These are phyloP conservation scores for Bondarzewia mesenterica DNA, from an alignment of 1,284 basidiomycete species.

Conservation along the genomic window DNA sequence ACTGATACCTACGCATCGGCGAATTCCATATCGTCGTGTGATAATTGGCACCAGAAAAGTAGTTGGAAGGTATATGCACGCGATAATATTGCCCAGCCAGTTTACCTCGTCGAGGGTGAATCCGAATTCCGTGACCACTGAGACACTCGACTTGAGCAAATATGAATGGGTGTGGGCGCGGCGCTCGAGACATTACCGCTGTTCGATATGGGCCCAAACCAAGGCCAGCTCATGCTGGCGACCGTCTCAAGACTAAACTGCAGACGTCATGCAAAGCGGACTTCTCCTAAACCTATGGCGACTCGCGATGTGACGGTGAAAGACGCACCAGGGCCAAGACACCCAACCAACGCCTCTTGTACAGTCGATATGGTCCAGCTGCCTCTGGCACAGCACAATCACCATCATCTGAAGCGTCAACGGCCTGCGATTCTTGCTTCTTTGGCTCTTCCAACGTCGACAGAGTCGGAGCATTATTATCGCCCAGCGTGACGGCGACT, in stretches of 20 bases:
- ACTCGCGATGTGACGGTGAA: neutral
- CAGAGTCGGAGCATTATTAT: too few relatives aligned
- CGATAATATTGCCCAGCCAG: slow-evolving; percentile 67
- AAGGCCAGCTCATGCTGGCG: slow-evolving; percentile 56
- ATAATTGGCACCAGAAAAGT: slow-evolving; percentile 50
- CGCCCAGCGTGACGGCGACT: neutral
- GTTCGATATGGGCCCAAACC: slow-evolving; percentile 74
- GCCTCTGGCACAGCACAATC: neutral
- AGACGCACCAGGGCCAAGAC: slow-evolving; percentile 48
- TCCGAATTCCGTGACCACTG: slow-evolving; percentile 52
- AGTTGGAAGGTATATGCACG: slow-evolving; percentile 51
- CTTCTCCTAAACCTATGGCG: neutral
- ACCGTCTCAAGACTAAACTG: slow-evolving; percentile 56
- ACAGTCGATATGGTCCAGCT: slow-evolving; percentile 41
- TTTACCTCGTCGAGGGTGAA: slow-evolving; percentile 62
- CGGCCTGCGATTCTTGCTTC: neutral
- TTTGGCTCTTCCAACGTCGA: too few relatives aligned
- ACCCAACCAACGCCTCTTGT: slow-evolving; percentile 60
- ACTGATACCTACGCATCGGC: slow-evolving; percentile 40
- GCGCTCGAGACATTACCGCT: slow-evolving; percentile 32
- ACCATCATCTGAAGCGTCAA: neutral
- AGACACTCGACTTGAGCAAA: neutral
- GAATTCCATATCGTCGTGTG: slow-evolving; percentile 50
- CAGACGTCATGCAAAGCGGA: neutral
- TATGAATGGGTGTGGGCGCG: neutral